Conservation (phyloP, 192 early-diverging fungal genomes). For the Podila epigama region DNA sequence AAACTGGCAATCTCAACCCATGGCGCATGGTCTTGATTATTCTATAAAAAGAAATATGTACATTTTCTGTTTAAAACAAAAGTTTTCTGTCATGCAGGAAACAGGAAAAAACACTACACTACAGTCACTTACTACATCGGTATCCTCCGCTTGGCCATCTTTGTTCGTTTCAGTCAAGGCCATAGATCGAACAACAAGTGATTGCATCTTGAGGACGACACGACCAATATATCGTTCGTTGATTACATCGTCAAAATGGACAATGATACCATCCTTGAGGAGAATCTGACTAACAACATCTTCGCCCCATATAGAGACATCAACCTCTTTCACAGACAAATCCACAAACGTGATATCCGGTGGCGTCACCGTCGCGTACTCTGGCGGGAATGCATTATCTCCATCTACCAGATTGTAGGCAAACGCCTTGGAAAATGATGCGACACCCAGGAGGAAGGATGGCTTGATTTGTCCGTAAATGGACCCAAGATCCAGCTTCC, state of each 20-base stretch:
- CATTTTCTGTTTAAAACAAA: neutral
- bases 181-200: slow-evolving; percentile 59
- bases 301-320: slow-evolving; percentile 68
- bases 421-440: slow-evolving; percentile 64
- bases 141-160: slow-evolving; percentile 4
- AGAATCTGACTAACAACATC: slow-evolving; percentile 54
- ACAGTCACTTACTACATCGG: slow-evolving; percentile 27
- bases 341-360: slow-evolving; percentile 73
- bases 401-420: slow-evolving; percentile 69
- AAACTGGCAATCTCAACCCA: slow-evolving; percentile 76
- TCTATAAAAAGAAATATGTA: neutral
- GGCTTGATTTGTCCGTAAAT: slow-evolving; percentile 74
- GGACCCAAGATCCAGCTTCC: slow-evolving; percentile 66
- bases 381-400: slow-evolving; percentile 68
- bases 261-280: slow-evolving; percentile 63
- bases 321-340: slow-evolving; percentile 58
- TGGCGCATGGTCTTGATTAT: slow-evolving; percentile 30
- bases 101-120: neutral
- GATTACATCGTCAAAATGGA: slow-evolving; percentile 72
- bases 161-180: slow-evolving; percentile 42
- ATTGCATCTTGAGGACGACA: slow-evolving; percentile 65
- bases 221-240: slow-evolving; percentile 62
- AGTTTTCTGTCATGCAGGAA: neutral
- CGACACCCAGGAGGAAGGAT: slow-evolving; percentile 60
- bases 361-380: slow-evolving; percentile 44